Evolutionary conservation across 352 stramenopile species (phyloP).

Genomic region (Sclerospora graminicola): DNA sequence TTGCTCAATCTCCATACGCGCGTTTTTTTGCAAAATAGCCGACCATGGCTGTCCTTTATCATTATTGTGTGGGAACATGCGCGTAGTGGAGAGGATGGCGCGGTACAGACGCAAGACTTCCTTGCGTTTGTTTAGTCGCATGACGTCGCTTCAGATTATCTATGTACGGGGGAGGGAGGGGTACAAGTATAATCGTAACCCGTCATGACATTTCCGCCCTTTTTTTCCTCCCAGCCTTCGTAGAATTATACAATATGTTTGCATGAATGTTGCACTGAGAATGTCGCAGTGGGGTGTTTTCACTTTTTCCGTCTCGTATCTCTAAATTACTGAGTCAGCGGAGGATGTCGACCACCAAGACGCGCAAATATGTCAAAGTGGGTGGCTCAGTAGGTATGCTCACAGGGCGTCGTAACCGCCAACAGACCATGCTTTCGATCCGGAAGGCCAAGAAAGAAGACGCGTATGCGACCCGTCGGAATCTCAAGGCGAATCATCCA

Average conservation of each 20-base stretch:
- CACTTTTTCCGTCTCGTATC: too few relatives aligned
- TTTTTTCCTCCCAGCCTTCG: too few relatives aligned
- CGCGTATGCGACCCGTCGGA: slow-evolving; percentile 76
- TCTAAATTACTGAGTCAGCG: too few relatives aligned
- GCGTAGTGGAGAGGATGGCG: slow-evolving; percentile 65
- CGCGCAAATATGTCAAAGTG: slow-evolving; percentile 71
- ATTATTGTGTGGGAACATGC: slow-evolving; percentile 64
- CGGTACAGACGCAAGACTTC: slow-evolving; percentile 77
- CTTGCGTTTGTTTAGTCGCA: slow-evolving; percentile 49
- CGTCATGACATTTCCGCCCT: slow-evolving; percentile 1
- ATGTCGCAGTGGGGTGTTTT: too few relatives aligned
- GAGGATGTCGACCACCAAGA: slow-evolving; percentile 13
- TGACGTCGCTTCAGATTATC: too few relatives aligned
- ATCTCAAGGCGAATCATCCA: slow-evolving; percentile 74
- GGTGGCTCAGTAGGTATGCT: slow-evolving; percentile 56
- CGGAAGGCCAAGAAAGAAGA: slow-evolving; percentile 86
- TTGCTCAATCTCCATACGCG: slow-evolving; percentile 73
- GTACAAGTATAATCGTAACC: too few relatives aligned
- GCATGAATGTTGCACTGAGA: too few relatives aligned
- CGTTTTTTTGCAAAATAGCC: slow-evolving; percentile 54
- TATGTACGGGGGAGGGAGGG: too few relatives aligned
- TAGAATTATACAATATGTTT: too few relatives aligned
- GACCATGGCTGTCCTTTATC: slow-evolving; percentile 65
- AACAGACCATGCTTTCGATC: slow-evolving; percentile 82
- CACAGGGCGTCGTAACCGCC: slow-evolving; percentile 70